phyloP scores from a whole-genome alignment of 345 rosid genomes.

The Pistacia vera region DNA sequence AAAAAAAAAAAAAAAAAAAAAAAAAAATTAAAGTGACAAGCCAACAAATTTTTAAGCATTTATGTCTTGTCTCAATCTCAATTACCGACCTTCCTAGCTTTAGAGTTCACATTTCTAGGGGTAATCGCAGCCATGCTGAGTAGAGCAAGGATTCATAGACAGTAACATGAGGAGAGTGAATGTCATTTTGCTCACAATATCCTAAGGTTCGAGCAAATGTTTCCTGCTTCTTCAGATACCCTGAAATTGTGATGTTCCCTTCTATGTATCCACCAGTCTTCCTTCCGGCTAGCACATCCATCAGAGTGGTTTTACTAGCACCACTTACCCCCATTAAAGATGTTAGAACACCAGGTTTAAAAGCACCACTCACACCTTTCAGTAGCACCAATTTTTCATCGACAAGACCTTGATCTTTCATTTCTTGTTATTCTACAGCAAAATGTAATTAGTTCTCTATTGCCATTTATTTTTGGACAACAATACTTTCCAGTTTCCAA shows the following conservation, averaged over 20 bases:
- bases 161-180: slow-evolving; percentile 59
- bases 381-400: slow-evolving; percentile 50
- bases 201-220: slow-evolving; percentile 54
- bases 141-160: slow-evolving; percentile 52
- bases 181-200: slow-evolving; percentile 61
- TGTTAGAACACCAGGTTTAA: slow-evolving; percentile 58
- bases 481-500: neutral
- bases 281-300: slow-evolving; percentile 60
- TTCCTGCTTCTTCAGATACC: slow-evolving; percentile 56
- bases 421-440: slow-evolving; percentile 30
- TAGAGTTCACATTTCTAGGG: slow-evolving; percentile 30
- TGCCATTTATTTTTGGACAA: neutral
- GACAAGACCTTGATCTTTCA: slow-evolving; percentile 39
- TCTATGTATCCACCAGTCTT: slow-evolving; percentile 54
- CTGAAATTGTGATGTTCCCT: slow-evolving; percentile 46
- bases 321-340: slow-evolving; percentile 63
- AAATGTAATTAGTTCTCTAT: neutral
- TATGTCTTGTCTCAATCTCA: neutral
- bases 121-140: slow-evolving; percentile 60
- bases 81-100: slow-evolving; percentile 41
- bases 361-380: slow-evolving; percentile 50
- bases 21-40: neutral
- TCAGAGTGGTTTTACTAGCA: slow-evolving; percentile 58
- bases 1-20: too few relatives aligned
- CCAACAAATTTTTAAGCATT: neutral